Evolutionary conservation across 331 rosid species (phyloP).

Genomic region (Rhamnella rubrinervis): DNA sequence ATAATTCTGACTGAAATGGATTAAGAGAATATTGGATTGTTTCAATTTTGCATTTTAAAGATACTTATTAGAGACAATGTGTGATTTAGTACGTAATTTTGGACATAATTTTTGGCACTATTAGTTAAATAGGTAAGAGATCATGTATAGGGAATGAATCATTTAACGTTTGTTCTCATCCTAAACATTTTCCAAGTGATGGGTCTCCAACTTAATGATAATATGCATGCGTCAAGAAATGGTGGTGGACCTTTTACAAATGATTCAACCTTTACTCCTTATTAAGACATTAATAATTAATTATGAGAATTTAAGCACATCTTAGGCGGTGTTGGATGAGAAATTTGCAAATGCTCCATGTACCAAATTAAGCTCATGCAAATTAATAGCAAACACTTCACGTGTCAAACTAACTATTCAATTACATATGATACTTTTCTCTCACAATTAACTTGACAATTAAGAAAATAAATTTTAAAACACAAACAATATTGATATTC

Average conservation of each 20-base stretch:
- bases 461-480: too few species aligned
- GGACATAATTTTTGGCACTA: constrained; percentile 9
- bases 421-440: too few species aligned
- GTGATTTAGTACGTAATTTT: background rate
- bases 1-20: too few species aligned
- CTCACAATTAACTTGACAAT: too few species aligned
- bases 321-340: background rate
- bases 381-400: too few species aligned
- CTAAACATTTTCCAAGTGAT: constrained; percentile 19
- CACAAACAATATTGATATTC: too few species aligned
- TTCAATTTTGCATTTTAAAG: background rate
- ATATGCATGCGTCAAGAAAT: constrained; percentile 3
- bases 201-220: constrained; percentile 27
- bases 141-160: background rate
- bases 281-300: too few species aligned
- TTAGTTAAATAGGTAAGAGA: constrained; percentile 13
- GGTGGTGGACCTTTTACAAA: background rate
- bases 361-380: too few species aligned
- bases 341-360: too few species aligned
- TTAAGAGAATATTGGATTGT: too few species aligned
- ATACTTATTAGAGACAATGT: background rate
- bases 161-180: constrained; percentile 16
- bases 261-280: background rate
- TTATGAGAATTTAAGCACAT: background rate
- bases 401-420: too few species aligned